Evolutionary conservation across 352 stramenopile species (phyloP).

Genomic region (Bremia lactucae): DNA sequence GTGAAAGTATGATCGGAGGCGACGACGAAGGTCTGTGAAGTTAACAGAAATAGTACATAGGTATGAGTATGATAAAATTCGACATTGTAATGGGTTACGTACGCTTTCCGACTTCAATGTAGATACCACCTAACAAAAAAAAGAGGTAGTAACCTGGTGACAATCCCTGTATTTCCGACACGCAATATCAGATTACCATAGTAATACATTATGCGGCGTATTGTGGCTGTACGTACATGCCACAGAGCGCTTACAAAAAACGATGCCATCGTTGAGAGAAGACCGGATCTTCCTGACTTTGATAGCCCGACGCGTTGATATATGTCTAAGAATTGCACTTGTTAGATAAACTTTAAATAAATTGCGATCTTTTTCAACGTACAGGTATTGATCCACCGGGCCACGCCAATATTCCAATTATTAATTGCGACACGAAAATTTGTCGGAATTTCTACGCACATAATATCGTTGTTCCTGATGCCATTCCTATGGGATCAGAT

Average conservation of each 20-base stretch:
- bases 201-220: neutral
- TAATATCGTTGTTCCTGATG: conserved; percentile 79
- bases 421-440: conserved; percentile 82
- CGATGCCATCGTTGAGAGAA: conserved; percentile 61
- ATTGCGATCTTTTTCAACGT: conserved; percentile 4
- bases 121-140: conserved; percentile 75
- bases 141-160: conserved; percentile 84
- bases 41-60: neutral
- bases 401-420: conserved; percentile 85
- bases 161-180: conserved; percentile 37
- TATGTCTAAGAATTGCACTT: conserved; percentile 38
- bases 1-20: conserved; percentile 68
- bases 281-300: conserved; percentile 62
- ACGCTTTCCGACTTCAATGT: conserved; percentile 83
- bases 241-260: conserved; percentile 82
- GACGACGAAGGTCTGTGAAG: conserved; percentile 72
- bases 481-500: conserved; percentile 38
- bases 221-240: conserved; percentile 40
- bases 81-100: conserved; percentile 7
- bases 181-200: conserved; percentile 6
- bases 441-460: conserved; percentile 78
- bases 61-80: neutral
- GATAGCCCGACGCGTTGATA: conserved; percentile 76
- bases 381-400: conserved; percentile 82
- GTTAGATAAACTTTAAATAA: neutral